Base-by-base conservation (phyloP, 345 rosid genomes). In the Hevea brasiliensis region DNA sequence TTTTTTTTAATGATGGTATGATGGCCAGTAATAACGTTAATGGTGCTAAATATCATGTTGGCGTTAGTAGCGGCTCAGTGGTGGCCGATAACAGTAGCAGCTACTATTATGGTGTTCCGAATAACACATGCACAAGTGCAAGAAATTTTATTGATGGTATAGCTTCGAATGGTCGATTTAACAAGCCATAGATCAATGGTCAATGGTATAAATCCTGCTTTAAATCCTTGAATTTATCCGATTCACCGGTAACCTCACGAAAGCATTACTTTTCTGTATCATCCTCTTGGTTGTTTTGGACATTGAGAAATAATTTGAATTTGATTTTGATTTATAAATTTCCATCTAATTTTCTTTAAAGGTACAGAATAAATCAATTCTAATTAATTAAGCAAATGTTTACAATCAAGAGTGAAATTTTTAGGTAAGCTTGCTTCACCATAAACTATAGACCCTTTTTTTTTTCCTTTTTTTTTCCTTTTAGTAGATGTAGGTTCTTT, bases 151-250 rank as follows among this genome's bases (percentile, higher is more conserved):
- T 53, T 3, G 77, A 81, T 29, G 67, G 40, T 14, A 29, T 72
- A 2, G 59, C 71, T 20, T 76, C 82, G 60, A 74, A 73, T 60
- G 73, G 85, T 70, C 80, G 84, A 72, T 64, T 85, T 17, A 86
- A 76, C 71, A 85, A 85, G 74, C 86, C 90, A 37, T 67, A 85
- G 73, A 17, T 75, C 8, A 84, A 86, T 75, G 74, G 80, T 68
- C 82, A 81, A 73, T 80, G 77, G 5, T 78, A 87, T 68, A 86
- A 81, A 44, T 83, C 88, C 7, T 67, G 77, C 79, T 80, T 77
- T 37, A 87, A 83, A 68, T 74, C 96, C 11, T 68, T 80, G 77
- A 82, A 61, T 77, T 71, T 74, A 67, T 84, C 90, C n/a, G n/a
- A n/a, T n/a, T n/a, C n/a, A n/a, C n/a, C n/a, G n/a, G n/a, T n/a